Conservation (phyloP, 495 filamentous ascomycete genomes). For the Aspergillus kassunensis region DNA sequence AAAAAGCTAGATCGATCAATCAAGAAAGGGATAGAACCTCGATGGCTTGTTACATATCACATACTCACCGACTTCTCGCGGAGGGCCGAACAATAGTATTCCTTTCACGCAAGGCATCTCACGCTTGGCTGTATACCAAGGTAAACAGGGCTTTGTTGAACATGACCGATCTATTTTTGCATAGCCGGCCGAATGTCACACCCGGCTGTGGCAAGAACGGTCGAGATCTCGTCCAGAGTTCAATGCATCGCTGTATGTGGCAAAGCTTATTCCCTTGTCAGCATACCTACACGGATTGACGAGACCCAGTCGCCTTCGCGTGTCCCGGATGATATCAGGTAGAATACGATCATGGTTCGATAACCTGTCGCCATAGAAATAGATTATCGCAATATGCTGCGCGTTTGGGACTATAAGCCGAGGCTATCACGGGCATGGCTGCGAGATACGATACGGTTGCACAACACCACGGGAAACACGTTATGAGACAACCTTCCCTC, state of each 20-base stretch:
- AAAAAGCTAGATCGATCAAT: background rate
- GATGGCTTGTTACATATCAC: background rate
- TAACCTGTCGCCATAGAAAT: background rate
- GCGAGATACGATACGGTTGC: slow-evolving; percentile 4
- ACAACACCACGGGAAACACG: slow-evolving; percentile 5
- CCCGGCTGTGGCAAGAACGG: background rate
- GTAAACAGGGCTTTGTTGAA: background rate
- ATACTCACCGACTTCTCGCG: slow-evolving; percentile 13
- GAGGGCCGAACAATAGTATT: background rate
- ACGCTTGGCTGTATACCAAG: background rate
- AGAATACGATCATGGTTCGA: background rate
- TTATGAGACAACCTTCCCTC: slow-evolving; percentile 1
- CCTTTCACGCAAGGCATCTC: slow-evolving; percentile 1
- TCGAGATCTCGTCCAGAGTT: slow-evolving; percentile 4
- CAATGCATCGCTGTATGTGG: background rate
- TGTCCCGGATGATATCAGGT: background rate
- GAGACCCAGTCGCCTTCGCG: background rate
- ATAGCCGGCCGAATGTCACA: slow-evolving; percentile 4
- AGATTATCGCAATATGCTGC: background rate
- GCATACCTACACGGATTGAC: background rate
- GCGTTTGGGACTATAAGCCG: background rate
- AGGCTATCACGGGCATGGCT: slow-evolving; percentile 1
- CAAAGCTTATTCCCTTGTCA: background rate
- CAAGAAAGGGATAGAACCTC: background rate
- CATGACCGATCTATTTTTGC: slow-evolving; percentile 7